Evolutionary conservation across 1,284 basidiomycete genomes (phyloP), one percentile per base, ranked within the genome.

Genomic region (Cryptococcus sp.): DNA sequence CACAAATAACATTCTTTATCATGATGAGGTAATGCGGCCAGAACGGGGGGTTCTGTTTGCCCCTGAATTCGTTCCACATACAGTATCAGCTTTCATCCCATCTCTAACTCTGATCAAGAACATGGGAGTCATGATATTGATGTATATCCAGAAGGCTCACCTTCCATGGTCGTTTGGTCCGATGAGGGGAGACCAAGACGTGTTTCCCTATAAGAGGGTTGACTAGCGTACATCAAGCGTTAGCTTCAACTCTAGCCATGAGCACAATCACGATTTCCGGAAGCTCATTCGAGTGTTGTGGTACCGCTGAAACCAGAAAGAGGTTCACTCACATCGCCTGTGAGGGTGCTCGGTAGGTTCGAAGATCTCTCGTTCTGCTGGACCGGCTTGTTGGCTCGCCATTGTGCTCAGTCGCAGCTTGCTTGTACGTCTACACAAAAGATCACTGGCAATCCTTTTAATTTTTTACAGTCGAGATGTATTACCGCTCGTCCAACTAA

Each of bases 1-100:
- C 94, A 98, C 45, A 97, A 85, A 75, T 93, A 95, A 73, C 94
- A 98, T 41, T 82, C 79, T 5, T 85, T 81, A 69, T 96, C 93
- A 73, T 93, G 87, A 41, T 82, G 60, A 0, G 89, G 89, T 2
- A 89, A 80, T 39, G 78, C 71, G 6, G 78, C 66, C 2, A 81
- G 55, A 58, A 86, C 83, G 0, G 86, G 81, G 1, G 85, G 78
- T 67, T 95, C 91, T 0, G 86, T 85, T 73, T 94, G 91, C 26
- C 92, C 92, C 54, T 87, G 82, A 19, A 39, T 4, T 47, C 25
- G 41, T 47, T 45, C 38, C 26, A n/a, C n/a, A 38, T 46, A 47
- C 3, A 20, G 17, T 22, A 11, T n/a, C 15, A 45, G 15, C 41
- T 6, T 29, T 43, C 17, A 5, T 22, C 4, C n/a, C 16, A 20